Percentiles rank a stretch among this genome's conserved stretches.
These are phyloP conservation scores for Ehretia macrophylla DNA, from an alignment of 257 asterid species.

Conservation along the genomic window DNA sequence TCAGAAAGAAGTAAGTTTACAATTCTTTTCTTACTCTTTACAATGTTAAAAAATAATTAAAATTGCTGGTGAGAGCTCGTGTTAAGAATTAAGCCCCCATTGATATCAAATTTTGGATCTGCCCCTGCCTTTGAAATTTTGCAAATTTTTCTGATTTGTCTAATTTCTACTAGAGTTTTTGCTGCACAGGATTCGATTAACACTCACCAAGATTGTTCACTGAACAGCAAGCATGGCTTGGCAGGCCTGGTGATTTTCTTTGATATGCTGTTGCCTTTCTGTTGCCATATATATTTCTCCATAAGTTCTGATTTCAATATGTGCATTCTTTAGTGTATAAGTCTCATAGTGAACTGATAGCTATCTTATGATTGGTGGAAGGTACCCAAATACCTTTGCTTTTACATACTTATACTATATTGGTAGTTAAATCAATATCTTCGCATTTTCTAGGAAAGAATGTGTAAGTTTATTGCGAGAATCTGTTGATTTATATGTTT, in stretches of 20 bases:
- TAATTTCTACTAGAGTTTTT: conserved; percentile 15
- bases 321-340: too few relatives aligned
- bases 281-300: background rate
- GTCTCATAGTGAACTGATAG: too few relatives aligned
- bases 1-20: too few relatives aligned
- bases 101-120: background rate
- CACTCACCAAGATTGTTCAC: conserved; percentile 31
- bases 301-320: background rate
- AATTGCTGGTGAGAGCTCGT: too few relatives aligned
- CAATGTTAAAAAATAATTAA: too few relatives aligned
- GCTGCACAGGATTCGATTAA: conserved; percentile 49
- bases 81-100: background rate
- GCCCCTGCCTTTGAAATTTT: conserved; percentile 10
- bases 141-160: conserved; percentile 16
- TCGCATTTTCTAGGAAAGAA: too few relatives aligned
- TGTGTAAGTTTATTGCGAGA: too few relatives aligned
- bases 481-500: too few relatives aligned
- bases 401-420: background rate
- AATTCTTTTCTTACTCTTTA: too few relatives aligned
- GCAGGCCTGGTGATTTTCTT: conserved; percentile 26
- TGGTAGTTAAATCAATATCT: too few relatives aligned
- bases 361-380: background rate
- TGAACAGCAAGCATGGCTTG: conserved; percentile 27
- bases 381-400: background rate
- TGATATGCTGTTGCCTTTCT: background rate